These are phyloP conservation scores for Ceratocystis albifundus DNA, from an alignment of 2,329 filamentous ascomycete species.

Conservation along the genomic window DNA sequence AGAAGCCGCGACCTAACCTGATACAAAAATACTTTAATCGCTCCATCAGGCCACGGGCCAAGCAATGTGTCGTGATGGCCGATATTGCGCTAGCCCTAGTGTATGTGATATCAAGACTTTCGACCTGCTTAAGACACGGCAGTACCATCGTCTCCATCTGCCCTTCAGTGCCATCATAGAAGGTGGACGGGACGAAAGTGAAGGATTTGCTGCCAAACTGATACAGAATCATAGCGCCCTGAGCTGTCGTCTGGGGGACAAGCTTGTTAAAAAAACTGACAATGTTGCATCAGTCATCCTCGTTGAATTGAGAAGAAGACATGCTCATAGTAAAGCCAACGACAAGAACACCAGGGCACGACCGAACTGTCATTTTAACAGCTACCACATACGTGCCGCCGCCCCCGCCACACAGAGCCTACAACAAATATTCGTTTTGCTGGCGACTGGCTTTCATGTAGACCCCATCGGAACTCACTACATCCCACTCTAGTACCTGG, in stretches of 20 bases:
- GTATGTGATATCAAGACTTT: conserved; percentile 29
- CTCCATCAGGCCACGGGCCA: conserved; percentile 29
- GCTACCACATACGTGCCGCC: conserved; percentile 49
- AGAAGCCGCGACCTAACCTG: conserved; percentile 35
- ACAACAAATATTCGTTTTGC: conserved; percentile 48
- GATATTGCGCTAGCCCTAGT: conserved; percentile 34
- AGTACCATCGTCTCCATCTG: conserved; percentile 37
- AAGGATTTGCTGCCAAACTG: conserved; percentile 39
- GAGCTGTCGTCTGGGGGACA: conserved; percentile 39
- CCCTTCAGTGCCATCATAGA: conserved; percentile 35
- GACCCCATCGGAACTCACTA: conserved; percentile 42
- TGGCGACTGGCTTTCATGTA: conserved; percentile 38
- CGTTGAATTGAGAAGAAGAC: conserved; percentile 26
- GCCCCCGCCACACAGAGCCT: conserved; percentile 51
- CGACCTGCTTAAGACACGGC: conserved; percentile 36
- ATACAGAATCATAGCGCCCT: conserved; percentile 40
- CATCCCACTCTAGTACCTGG: conserved; percentile 44
- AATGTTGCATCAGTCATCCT: conserved; percentile 39
- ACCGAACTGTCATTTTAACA: conserved; percentile 42
- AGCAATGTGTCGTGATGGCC: conserved; percentile 28
- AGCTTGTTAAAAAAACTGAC: conserved; percentile 34
- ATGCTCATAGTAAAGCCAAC: conserved; percentile 38
- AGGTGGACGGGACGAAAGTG: conserved; percentile 37
- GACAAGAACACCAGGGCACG: conserved; percentile 35
- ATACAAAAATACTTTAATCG: conserved; percentile 26